Base-by-base conservation (phyloP, 306 rosid genomes). In the Alnus rubra region DNA sequence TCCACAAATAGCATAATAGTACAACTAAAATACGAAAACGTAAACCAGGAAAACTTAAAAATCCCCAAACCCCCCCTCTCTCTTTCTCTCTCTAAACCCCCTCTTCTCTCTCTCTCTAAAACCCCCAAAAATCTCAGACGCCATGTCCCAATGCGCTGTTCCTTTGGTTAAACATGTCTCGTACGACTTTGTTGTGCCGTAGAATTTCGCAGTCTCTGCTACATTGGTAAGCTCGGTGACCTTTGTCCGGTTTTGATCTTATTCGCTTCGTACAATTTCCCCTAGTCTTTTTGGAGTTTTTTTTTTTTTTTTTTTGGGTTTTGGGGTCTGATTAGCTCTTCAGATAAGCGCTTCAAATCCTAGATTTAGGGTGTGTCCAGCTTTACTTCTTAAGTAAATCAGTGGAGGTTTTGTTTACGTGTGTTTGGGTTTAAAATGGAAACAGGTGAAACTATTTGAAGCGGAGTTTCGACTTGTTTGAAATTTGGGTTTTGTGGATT, bases 191-290 rank as follows among this genome's bases (percentile, higher is more conserved):
- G 42, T 50, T 54, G 81, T 88, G 68, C 79, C 71, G n/a, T 47
- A 39, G 68, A 60, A 69, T 81, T 84, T 42, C 71, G 35, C 49
- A 18, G 81, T 73, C 30, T 80, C 68, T 74, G 68, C 79, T 81
- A 54, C 97, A 94, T 94, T 94, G 90, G 92, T 86, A 84, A 80
- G 86, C 69, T 74, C 60, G 55, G 72, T 80, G 79, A 7, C 5
- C 51, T 39, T 9, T 64, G 12, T 51, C 19, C 49, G 42, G 28
- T 67, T 79, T 79, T 92, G 89, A 89, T 90, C 92, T 83, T 78
- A 69, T 75, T 39, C 37, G 72, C 74, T 79, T 69, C 69, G 70
- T 54, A 11, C 7, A 15, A 7, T 75, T 81, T 80, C 19, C 55
- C 53, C 31, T 19, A 63, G 5, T 12, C 18, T 30, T 68, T 4